Evolutionary conservation across 208 protist genomes (phyloP), one percentile per base, ranked within the genome.

Genomic region (Strigomonas culicis): DNA sequence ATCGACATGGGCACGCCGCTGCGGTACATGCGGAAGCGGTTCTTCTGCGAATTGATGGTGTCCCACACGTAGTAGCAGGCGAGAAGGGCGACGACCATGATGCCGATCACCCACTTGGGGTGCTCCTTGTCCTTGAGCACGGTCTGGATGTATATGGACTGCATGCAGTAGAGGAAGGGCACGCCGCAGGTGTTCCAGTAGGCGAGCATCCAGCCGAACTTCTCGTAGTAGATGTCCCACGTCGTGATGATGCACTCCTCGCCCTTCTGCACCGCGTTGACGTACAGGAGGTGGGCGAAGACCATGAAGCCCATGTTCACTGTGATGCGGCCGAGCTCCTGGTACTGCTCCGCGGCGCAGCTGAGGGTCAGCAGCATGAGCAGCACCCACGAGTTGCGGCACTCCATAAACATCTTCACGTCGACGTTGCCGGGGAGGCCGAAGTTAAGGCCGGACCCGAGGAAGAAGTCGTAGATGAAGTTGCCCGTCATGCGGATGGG

Each of bases 191-290:
- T 90, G 77, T 98, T 98, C 97, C 97, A 98, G 84, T 91, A 98
- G 56, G 79, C 84, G 28, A 98, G 82, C 94, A 98, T 92, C 82
- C 87, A 96, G 61, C 94, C 94, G 55, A 92, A 98, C 77, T 98
- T 98, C 70, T 98, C 97, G 76, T 98, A 94, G 80, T 88, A 97
- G 34, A 98, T 80, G 67, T 98, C 97, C 94, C 94, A 98, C n/a
- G 94, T 97, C 10, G 90, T 78, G 60, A 93, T 86, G 60, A 98
- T 86, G 74, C 82, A 97, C 70, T 98, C 87, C 75, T 98, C 95
- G 44, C 97, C 97, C 75, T 98, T 98, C 66, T 88, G 75, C 68
- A 91, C 86, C 4, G 95, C 95, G 70, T 98, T 98, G 0, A 88
- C 77, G 81, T 98, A 98, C 28, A 98, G 78, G 8, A 87, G 66